Evolutionary conservation across 1,139 yeast genomes (phyloP).

Genomic region (Tardiomyces blankii): DNA sequence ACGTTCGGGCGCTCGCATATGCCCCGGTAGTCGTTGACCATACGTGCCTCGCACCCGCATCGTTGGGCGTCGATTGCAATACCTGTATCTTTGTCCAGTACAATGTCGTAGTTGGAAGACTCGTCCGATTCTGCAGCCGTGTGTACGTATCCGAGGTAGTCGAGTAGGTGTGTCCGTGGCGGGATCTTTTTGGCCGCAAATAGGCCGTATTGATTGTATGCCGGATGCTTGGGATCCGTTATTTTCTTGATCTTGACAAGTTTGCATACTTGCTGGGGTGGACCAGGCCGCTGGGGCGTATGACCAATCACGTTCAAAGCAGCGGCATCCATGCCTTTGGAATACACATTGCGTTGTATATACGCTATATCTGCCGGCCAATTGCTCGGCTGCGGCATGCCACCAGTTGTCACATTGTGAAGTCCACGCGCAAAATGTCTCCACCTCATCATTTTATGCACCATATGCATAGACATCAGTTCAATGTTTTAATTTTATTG

Average conservation of each 20-base stretch:
- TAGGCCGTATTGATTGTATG: slow-evolving; percentile 18
- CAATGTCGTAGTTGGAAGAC: slow-evolving; percentile 18
- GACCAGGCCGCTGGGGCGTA: not conserved
- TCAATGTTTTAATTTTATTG: no score
- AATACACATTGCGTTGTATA: not conserved
- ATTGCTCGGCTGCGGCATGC: not conserved
- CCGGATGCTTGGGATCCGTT: slow-evolving; percentile 16
- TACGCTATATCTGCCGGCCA: not conserved
- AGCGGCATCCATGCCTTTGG: not conserved
- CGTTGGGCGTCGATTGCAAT: slow-evolving; percentile 18
- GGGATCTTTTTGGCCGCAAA: slow-evolving; percentile 16
- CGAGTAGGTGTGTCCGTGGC: slow-evolving; percentile 15
- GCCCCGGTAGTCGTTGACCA: slow-evolving; percentile 23
- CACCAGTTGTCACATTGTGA: no score
- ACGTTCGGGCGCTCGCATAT: slow-evolving; percentile 16
- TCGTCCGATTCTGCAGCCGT: slow-evolving; percentile 14
- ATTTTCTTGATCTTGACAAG: slow-evolving; percentile 14
- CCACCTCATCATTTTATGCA: no score
- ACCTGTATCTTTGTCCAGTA: slow-evolving; percentile 12
- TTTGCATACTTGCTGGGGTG: slow-evolving; percentile 4
- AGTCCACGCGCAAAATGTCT: no score
- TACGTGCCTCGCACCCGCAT: slow-evolving; percentile 20
- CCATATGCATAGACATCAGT: no score
- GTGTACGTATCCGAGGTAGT: slow-evolving; percentile 20
- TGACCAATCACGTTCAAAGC: not conserved